Evolutionary conservation across 2,329 filamentous ascomycete species (phyloP), one percentile per base, ranked within the genome.

Genomic region (Penicillium nordicum): DNA sequence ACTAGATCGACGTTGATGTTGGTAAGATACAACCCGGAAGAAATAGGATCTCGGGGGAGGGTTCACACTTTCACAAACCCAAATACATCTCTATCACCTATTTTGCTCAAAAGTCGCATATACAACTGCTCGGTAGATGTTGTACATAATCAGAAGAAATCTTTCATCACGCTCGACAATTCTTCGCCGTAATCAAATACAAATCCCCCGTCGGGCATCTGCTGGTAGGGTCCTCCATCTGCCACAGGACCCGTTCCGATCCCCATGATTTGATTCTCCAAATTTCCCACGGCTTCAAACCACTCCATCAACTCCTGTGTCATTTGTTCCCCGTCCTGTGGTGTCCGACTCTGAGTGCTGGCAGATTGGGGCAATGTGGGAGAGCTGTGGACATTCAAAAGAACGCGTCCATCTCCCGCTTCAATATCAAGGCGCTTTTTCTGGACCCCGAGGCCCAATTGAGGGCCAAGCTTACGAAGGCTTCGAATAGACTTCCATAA

Each of bases 401-500:
- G 38, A 8, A 21, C 36, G 40, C 30, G 29, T 8, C 56, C 50
- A 5, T 44, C 53, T 1, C n/a, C 50, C 5, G 37, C 12, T 10
- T 34, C 43, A 11, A 40, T 46, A 12, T 58, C 42, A 10, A 48
- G 52, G n/a, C 63, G 62, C 2, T 52, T 49, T 21, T 60, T 65
- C 25, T 47, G 78, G 64, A 68, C 67, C 11, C 74, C 62, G 14
- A 86, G 71, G 0, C 84, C 84, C 1, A 87, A 75, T 60, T 84
- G 81, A 3, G 83, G 82, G 0, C 80, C 84, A 18, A 86, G 77
- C 55, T 84, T 82, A 54, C 85, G 83, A 32, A 88, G 76, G 9
- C 81, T 79, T 32, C 80, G 80, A 52, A 87, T 83, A 0, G 82
- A 86, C 58, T 80, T 84, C 84, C 85, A 87, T 2, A 88, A 67